A percentile compares a stretch with the other conserved stretches of the same genome.
Evolutionary conservation across 78 protist genomes (phyloP).

Genomic region (Emiliania huxleyi): DNA sequence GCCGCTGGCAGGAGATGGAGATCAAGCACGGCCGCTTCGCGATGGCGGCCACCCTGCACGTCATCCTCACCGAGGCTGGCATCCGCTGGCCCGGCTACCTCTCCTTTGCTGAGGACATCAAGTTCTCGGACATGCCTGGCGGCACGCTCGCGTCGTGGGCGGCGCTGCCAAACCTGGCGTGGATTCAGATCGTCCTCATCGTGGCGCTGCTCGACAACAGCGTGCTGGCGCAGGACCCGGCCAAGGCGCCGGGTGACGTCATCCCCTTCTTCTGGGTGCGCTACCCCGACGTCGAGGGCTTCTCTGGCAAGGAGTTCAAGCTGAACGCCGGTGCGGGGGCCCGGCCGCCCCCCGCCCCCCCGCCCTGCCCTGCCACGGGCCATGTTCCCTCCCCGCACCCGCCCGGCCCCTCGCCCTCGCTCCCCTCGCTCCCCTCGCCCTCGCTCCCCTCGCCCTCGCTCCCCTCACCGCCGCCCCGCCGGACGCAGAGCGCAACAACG

Average conservation of each 20-base stretch:
- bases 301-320: constrained; percentile 17
- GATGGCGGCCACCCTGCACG: not conserved
- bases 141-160: constrained; percentile 24
- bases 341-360: too few species aligned
- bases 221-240: not conserved
- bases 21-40: constrained; percentile 30
- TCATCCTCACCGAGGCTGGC: not conserved
- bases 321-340: too few species aligned
- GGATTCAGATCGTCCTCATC: constrained; percentile 18
- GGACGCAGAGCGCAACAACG: constrained; percentile 32
- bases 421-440: too few species aligned
- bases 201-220: constrained; percentile 22
- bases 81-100: constrained; percentile 23
- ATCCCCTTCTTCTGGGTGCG: not conserved
- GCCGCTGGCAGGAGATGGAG: constrained; percentile 29
- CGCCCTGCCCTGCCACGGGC: too few species aligned
- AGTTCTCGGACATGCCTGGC: constrained; percentile 19
- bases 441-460: too few species aligned
- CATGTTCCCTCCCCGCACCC: too few species aligned
- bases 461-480: too few species aligned
- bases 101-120: constrained; percentile 23
- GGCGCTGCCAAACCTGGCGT: constrained; percentile 20
- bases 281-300: not conserved
- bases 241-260: not conserved
- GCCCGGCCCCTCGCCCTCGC: too few species aligned